Evolutionary conservation across 1,284 basidiomycete species (phyloP).

Genomic region (Rhodotorula sp.): DNA sequence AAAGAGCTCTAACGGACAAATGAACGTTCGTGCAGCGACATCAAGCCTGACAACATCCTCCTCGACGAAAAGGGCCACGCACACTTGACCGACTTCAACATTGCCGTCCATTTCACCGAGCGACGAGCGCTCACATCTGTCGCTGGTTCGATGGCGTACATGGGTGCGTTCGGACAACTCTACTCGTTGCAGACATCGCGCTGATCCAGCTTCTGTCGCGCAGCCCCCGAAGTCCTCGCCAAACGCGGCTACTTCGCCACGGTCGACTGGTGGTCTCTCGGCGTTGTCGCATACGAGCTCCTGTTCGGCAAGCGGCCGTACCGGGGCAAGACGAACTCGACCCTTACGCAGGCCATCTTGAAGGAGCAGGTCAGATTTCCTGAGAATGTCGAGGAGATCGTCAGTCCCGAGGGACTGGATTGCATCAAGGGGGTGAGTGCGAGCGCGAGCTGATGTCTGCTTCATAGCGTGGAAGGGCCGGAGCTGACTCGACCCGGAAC

Average conservation of each 20-base stretch:
- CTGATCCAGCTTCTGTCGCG: neutral
- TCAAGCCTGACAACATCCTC: constrained; percentile 96
- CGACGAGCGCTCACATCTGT: constrained; percentile 81
- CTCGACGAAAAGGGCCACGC: constrained; percentile 89
- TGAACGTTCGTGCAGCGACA: constrained; percentile 59
- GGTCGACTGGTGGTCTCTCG: constrained; percentile 96
- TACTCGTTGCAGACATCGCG: neutral
- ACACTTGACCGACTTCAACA: constrained; percentile 97
- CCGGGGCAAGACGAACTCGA: constrained; percentile 83
- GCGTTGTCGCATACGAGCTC: constrained; percentile 87
- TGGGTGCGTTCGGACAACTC: constrained; percentile 56
- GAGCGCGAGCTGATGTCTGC: neutral
- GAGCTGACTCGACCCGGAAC: too few species aligned
- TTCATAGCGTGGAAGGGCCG: too few species aligned
- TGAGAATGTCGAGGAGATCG: constrained; percentile 49
- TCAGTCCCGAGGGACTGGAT: constrained; percentile 80
- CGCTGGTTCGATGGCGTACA: constrained; percentile 97
- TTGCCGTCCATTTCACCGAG: constrained; percentile 93
- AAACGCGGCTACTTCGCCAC: constrained; percentile 69
- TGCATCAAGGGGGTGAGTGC: constrained; percentile 65
- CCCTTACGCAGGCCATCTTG: constrained; percentile 82
- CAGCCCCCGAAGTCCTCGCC: constrained; percentile 46
- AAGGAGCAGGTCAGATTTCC: constrained; percentile 50
- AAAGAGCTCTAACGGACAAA: neutral
- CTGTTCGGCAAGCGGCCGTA: constrained; percentile 89